A percentile compares a stretch with the other conserved stretches of the same genome.
Conservation (phyloP, 2,329 filamentous ascomycete species). For the Diaporthe citrichinensis region DNA sequence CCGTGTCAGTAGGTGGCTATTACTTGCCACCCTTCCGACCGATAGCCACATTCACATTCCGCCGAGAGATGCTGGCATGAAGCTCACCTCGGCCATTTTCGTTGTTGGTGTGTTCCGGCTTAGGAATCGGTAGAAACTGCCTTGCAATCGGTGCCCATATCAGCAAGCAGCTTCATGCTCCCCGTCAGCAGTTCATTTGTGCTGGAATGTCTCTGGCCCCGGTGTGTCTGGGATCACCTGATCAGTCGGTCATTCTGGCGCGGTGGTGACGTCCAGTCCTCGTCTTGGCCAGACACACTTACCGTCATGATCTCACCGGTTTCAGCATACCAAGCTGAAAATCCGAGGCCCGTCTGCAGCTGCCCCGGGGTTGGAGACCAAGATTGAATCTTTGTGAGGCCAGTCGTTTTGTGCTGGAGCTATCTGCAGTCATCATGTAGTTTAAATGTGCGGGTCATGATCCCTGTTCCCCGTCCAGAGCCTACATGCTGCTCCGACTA, state of each 20-base stretch:
- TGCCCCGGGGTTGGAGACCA: background rate
- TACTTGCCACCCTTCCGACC: background rate
- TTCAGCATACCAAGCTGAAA: background rate
- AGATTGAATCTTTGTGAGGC: background rate
- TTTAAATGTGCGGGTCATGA: background rate
- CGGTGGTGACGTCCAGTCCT: background rate
- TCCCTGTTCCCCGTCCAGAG: background rate
- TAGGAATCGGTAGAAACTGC: background rate
- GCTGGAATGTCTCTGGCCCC: background rate
- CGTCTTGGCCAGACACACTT: background rate
- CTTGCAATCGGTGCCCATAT: too few relatives aligned
- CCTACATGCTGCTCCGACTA: background rate
- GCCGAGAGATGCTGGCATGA: too few relatives aligned
- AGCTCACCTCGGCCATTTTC: background rate
- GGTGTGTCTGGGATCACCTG: background rate
- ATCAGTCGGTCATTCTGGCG: background rate
- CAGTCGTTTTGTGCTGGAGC: background rate
- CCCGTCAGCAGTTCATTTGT: background rate
- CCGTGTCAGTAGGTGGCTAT: background rate
- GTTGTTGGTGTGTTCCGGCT: too few relatives aligned
- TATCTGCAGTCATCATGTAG: background rate
- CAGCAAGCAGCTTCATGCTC: background rate
- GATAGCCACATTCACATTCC: too few relatives aligned
- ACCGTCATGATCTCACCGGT: constrained; percentile 7
- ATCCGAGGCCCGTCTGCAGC: background rate